Conservation (phyloP, 2,329 filamentous ascomycete genomes). For the Drechslerella stenobrocha region DNA sequence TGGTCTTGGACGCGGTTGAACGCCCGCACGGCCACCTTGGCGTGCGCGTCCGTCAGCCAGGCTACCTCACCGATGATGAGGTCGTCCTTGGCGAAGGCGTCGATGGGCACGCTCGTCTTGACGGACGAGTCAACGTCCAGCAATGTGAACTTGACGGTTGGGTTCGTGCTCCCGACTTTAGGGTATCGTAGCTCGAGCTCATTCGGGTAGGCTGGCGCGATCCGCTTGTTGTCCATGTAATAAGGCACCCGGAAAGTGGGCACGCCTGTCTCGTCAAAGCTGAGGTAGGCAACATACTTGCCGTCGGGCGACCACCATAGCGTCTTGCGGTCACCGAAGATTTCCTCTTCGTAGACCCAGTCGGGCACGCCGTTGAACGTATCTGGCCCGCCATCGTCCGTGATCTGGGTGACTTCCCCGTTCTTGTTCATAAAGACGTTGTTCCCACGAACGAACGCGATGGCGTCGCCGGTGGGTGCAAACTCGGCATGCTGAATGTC, state of each 20-base stretch:
- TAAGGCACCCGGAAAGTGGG: constrained; percentile 68
- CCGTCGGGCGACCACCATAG: constrained; percentile 65
- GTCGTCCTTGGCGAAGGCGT: constrained; percentile 65
- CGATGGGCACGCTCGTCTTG: constrained; percentile 60
- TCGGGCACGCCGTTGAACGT: constrained; percentile 68
- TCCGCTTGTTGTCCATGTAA: constrained; percentile 64
- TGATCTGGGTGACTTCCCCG: constrained; percentile 63
- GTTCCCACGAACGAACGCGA: constrained; percentile 70
- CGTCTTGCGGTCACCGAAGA: constrained; percentile 60
- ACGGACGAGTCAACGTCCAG: constrained; percentile 60
- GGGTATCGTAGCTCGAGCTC: constrained; percentile 69
- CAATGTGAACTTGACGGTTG: constrained; percentile 66
- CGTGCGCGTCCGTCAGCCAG: constrained; percentile 67
- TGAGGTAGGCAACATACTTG: constrained; percentile 62
- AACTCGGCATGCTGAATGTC: constrained; percentile 71
- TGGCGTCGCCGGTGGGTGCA: constrained; percentile 63
- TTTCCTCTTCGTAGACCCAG: constrained; percentile 67
- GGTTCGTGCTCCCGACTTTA: constrained; percentile 70
- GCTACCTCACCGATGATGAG: constrained; percentile 69
- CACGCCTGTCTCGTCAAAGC: constrained; percentile 69
- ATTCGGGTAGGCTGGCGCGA: constrained; percentile 65
- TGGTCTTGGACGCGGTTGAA: constrained; percentile 71
- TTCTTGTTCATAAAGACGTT: constrained; percentile 66
- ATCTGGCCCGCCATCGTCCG: constrained; percentile 64
- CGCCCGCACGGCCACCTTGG: constrained; percentile 66